Evolutionary conservation across 2,329 filamentous ascomycete species (phyloP).

Genomic region (Ophiostoma ulmi): DNA sequence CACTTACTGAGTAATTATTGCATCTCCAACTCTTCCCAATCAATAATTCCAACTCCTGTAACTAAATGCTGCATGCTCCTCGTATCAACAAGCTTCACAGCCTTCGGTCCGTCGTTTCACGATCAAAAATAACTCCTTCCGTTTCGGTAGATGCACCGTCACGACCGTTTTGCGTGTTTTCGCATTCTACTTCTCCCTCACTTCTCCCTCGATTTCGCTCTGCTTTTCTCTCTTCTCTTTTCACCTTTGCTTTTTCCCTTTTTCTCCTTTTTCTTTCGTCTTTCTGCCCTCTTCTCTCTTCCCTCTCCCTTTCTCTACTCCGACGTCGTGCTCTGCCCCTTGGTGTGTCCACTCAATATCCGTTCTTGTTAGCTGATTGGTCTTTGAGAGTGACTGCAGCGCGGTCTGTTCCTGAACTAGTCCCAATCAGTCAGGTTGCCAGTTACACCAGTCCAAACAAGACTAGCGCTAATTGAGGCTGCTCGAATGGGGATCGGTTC

Average conservation of each 20-base stretch:
- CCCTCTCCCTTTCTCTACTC: neutral
- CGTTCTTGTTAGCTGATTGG: slow-evolving; percentile 1
- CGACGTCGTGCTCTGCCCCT: slow-evolving; percentile 1
- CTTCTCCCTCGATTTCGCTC: neutral
- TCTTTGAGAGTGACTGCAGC: neutral
- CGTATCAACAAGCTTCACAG: neutral
- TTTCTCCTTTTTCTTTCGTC: neutral
- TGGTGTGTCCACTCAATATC: neutral
- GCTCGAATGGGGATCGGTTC: neutral
- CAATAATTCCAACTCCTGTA: too few relatives aligned
- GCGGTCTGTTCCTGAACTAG: slow-evolving; percentile 23
- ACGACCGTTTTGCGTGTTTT: neutral
- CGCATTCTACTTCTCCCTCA: neutral
- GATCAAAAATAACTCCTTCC: neutral
- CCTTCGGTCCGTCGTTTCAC: slow-evolving; percentile 9
- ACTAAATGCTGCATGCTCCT: too few relatives aligned
- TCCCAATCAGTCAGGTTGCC: neutral
- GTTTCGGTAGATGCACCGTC: neutral
- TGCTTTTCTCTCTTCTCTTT: neutral
- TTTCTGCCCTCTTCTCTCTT: neutral
- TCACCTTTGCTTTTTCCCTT: neutral
- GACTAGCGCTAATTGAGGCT: neutral
- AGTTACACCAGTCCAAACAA: neutral
- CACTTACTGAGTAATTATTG: too few relatives aligned
- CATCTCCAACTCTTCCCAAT: too few relatives aligned